Base-by-base conservation (phyloP, 495 filamentous ascomycete species). In the Tuber borchii region DNA sequence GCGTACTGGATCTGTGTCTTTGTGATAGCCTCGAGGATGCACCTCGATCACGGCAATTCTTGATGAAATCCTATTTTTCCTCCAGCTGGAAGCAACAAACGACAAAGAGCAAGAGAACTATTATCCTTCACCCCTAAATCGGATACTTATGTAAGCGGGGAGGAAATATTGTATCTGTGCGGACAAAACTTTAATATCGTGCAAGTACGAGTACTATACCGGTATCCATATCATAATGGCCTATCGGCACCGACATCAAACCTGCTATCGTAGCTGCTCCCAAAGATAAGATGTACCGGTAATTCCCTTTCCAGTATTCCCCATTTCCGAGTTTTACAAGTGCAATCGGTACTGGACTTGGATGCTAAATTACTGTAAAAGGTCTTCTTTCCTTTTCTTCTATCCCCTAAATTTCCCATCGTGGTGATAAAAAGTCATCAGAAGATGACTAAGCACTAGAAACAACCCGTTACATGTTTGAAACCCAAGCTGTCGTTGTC, bases 401-500 rank as follows among this genome's bases (percentile, higher is more conserved):
- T 10, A 3, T 61, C 26, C 2, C 22, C 48, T 5, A 56, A 61
- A 61, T 26, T 14, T 26, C n/a, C 56, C 14, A 34, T 65, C 56
- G 5, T 17, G 2, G 56, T 3, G 56, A 31, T 34, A 34, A 34
- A 34, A 34, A 34, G 56, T 65, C 17, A 65, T 65, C 14, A 5
- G 26, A 34, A 31, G 14, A 65, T 65, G 56, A 65, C 56, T 65
- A 65, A 65, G 56, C 56, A 34, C 56, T 17, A 14, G 26, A 34
- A 34, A 65, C 26, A 16, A 9, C 12, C 56, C 14, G 26, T 19
- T 65, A 7, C 56, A 17, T 17, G 56, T 65, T 75, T 69, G 46
- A 56, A 77, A 48, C 48, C 69, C 22, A 72, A 31, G 56, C 56
- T 65, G 26, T 79, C 78, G 78, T 79, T 79, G 78, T 79, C 78